phyloP scores from a whole-genome alignment of 495 filamentous ascomycete genomes.

The Neurospora tetraspora region DNA sequence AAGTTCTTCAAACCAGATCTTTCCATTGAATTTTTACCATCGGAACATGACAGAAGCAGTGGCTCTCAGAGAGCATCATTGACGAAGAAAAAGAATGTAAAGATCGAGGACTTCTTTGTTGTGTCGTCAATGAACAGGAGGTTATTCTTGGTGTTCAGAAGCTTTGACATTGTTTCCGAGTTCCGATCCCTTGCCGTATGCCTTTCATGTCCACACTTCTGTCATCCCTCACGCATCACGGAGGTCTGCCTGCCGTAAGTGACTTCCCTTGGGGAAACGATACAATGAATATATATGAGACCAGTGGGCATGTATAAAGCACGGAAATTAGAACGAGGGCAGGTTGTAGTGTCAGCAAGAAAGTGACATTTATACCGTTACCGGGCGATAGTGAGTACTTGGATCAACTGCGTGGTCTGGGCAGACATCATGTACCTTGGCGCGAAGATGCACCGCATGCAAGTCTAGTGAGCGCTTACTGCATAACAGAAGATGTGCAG shows the following conservation, averaged over 20 bases:
- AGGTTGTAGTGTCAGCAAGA: neutral
- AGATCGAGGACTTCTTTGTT: neutral
- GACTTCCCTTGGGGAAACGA: neutral
- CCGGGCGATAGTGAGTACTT: neutral
- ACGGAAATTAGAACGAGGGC: neutral
- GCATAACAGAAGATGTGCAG: neutral
- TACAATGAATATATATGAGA: neutral
- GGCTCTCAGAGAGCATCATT: neutral
- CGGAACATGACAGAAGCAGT: neutral
- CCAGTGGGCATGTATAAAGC: too few species aligned
- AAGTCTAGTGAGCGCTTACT: neutral
- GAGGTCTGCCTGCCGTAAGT: neutral
- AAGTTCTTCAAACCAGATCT: neutral
- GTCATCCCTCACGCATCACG: neutral
- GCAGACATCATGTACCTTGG: neutral
- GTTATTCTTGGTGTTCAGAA: neutral
- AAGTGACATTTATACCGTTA: neutral
- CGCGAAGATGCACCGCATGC: neutral
- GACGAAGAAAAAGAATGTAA: neutral
- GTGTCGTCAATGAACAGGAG: neutral
- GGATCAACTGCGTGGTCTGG: neutral
- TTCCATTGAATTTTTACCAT: neutral
- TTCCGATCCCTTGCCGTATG: neutral
- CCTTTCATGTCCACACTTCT: neutral
- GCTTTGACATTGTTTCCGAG: neutral